phyloP scores from a whole-genome alignment of 2,329 filamentous ascomycete genomes.

The Aspergillus vadensis region DNA sequence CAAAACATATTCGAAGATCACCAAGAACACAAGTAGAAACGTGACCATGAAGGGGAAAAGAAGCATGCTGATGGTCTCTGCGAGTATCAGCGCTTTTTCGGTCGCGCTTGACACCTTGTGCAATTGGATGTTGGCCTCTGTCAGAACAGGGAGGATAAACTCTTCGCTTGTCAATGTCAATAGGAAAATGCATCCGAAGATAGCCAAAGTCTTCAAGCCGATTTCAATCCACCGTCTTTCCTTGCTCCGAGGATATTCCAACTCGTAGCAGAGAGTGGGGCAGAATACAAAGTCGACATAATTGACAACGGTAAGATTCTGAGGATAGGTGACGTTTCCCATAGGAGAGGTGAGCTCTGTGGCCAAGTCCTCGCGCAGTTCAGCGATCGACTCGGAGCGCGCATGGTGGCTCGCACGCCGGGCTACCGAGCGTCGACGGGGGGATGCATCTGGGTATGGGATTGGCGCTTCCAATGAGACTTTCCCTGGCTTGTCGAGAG shows the following conservation, averaged over 20 bases:
- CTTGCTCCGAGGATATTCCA: constrained; percentile 84
- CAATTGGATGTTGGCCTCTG: constrained; percentile 65
- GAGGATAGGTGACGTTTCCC: constrained; percentile 84
- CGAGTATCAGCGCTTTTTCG: constrained; percentile 76
- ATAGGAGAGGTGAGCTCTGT: constrained; percentile 88
- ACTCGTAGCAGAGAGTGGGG: constrained; percentile 94
- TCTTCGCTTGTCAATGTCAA: constrained; percentile 89
- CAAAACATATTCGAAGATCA: constrained; percentile 96
- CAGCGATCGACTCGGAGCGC: constrained; percentile 58
- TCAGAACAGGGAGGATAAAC: constrained; percentile 88
- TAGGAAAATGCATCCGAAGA: constrained; percentile 95
- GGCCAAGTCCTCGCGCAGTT: constrained; percentile 82
- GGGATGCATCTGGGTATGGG: constrained; percentile 66
- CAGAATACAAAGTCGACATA: constrained; percentile 86
- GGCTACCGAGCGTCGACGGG: constrained; percentile 29
- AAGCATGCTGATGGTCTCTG: constrained; percentile 86
- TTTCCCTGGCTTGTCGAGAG: constrained; percentile 74
- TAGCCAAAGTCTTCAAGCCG: constrained; percentile 80
- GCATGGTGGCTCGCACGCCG: constrained; percentile 17
- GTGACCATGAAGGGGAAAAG: constrained; percentile 97
- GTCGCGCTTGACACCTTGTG: constrained; percentile 51
- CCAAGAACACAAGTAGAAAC: constrained; percentile 91
- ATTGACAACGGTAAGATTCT: constrained; percentile 80
- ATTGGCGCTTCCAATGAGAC: constrained; percentile 70
- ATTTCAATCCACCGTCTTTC: constrained; percentile 78